Conservation (phyloP, 208 protist genomes). For the Acanthamoeba triangularis region DNA sequence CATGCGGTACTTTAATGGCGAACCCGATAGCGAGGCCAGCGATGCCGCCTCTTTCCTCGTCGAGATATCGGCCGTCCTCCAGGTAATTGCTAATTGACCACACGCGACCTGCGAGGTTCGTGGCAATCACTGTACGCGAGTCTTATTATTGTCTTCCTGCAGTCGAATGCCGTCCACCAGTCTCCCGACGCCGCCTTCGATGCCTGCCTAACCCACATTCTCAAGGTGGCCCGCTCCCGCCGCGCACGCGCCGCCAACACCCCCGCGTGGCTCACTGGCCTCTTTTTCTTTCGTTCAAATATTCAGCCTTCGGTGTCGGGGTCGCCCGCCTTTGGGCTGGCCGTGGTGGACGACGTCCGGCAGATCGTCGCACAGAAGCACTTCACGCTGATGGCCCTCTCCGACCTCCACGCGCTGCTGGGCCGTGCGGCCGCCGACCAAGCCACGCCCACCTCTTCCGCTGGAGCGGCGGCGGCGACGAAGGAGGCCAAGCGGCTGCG, state of each 20-base stretch:
- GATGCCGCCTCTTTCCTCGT: conserved; percentile 14
- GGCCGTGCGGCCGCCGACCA: not conserved
- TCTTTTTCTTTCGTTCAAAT: not conserved
- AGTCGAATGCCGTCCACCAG: conserved; percentile 2
- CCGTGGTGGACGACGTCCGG: conserved; percentile 28
- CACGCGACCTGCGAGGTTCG: too few species aligned
- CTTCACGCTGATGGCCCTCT: conserved; percentile 54
- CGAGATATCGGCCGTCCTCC: conserved; percentile 1
- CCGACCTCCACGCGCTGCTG: conserved; percentile 20
- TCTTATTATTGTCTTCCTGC: too few species aligned
- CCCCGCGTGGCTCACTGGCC: not conserved
- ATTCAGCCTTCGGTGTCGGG: conserved; percentile 18
- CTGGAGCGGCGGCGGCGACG: not conserved
- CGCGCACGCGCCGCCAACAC: not conserved
- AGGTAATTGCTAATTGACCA: too few species aligned
- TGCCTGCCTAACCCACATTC: not conserved
- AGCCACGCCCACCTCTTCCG: too few species aligned
- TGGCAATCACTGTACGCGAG: too few species aligned
- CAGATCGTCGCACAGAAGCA: not conserved
- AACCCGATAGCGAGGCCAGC: conserved; percentile 14
- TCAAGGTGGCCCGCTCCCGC: not conserved
- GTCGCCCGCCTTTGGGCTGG: not conserved
- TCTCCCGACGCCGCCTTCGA: not conserved
- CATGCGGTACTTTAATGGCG: conserved; percentile 47
- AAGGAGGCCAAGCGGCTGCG: conserved; percentile 6